phyloP scores from a whole-genome alignment of 1,284 basidiomycete species.

The Tausonia pullulans region DNA sequence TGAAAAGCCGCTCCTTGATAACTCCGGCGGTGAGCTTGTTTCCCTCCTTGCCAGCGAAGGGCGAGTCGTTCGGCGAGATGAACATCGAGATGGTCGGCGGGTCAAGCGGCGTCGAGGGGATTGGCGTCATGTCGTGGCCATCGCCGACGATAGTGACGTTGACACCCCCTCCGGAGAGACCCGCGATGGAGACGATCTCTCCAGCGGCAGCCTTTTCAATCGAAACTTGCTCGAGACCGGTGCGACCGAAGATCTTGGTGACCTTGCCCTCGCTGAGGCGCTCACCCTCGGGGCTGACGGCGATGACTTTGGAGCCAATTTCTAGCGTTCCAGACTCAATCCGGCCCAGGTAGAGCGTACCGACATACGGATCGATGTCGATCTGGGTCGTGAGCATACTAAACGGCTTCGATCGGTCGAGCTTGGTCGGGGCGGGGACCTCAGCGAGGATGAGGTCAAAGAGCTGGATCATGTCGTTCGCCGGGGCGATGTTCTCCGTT shows the following conservation, averaged over 20 bases:
- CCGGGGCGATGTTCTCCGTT: constrained; percentile 12
- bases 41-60: constrained; percentile 16
- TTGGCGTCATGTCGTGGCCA: constrained; percentile 2
- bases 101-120: constrained; percentile 15
- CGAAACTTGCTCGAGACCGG: constrained; percentile 11
- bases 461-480: constrained; percentile 13
- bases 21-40: constrained; percentile 14
- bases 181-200: constrained; percentile 16
- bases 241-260: constrained; percentile 16
- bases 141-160: constrained; percentile 13
- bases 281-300: constrained; percentile 12
- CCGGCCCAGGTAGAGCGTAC: constrained; percentile 14
- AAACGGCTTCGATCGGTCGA: constrained; percentile 14
- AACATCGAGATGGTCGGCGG: constrained; percentile 17
- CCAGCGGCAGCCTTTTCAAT: constrained; percentile 15
- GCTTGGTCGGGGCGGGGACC: constrained; percentile 12
- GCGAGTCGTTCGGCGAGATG: constrained; percentile 16
- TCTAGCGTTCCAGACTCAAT: constrained; percentile 11
- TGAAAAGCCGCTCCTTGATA: constrained; percentile 17
- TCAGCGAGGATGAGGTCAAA: constrained; percentile 16
- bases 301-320: constrained; percentile 11
- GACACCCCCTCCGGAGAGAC: constrained; percentile 10
- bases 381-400: constrained; percentile 17
- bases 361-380: constrained; percentile 15
- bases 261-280: constrained; percentile 15